Conservation (phyloP, 441 rosid genomes). For the Cnidoscolus chayamansa region DNA sequence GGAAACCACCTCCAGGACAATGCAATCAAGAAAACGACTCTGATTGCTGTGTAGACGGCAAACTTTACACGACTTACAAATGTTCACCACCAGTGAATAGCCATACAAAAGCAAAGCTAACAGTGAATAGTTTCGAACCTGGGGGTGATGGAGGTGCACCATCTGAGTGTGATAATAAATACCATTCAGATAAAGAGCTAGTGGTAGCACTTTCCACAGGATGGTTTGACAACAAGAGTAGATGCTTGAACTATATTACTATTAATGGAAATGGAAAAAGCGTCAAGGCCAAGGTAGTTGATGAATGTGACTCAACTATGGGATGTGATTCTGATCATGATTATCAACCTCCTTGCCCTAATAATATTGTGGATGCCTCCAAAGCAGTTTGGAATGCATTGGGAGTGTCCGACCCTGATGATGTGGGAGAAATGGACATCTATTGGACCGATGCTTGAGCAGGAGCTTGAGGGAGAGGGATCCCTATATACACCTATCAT, state of each 20-base stretch:
- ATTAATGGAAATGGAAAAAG: constrained; percentile 32
- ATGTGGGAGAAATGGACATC: constrained; percentile 6
- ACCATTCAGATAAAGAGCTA: constrained; percentile 30
- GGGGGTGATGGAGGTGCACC: constrained; percentile 33
- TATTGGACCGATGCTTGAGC: constrained; percentile 6
- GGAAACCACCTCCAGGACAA: background rate
- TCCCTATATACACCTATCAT: too few species aligned
- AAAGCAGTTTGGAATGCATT: constrained; percentile 22
- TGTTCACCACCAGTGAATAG: constrained; percentile 30
- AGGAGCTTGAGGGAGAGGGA: too few species aligned
- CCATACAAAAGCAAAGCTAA: constrained; percentile 32
- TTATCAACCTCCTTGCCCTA: constrained; percentile 17
- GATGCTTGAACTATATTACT: constrained; percentile 30
- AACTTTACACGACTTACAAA: constrained; percentile 28
- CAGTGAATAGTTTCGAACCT: constrained; percentile 29
- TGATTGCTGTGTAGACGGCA: constrained; percentile 13
- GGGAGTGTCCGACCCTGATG: constrained; percentile 9
- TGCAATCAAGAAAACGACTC: background rate
- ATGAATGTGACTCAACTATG: constrained; percentile 28
- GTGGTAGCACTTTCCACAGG: constrained; percentile 41
- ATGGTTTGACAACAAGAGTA: constrained; percentile 26
- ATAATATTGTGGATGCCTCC: constrained; percentile 19
- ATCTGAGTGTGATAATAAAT: constrained; percentile 30
- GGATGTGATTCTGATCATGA: constrained; percentile 25
- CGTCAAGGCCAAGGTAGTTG: constrained; percentile 35